These are phyloP conservation scores for Malus hybrid DNA, from an alignment of 331 rosid genomes.

Conservation along the genomic window DNA sequence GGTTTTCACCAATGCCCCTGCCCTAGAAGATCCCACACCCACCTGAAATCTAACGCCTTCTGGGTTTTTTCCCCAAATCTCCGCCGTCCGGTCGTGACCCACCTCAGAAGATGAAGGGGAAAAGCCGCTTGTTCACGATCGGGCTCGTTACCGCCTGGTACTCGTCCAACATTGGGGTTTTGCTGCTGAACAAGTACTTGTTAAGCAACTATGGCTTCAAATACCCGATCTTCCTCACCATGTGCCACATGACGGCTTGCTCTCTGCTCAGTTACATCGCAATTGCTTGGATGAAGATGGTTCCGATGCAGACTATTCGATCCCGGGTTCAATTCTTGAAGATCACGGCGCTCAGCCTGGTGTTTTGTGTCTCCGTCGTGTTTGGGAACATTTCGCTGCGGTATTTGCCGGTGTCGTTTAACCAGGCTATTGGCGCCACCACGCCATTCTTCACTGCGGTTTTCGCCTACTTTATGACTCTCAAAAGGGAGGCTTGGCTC, in stretches of 20 bases:
- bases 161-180: constrained; percentile 80
- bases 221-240: constrained; percentile 81
- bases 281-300: constrained; percentile 73
- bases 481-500: constrained; percentile 67
- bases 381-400: constrained; percentile 77
- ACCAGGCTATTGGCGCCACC: constrained; percentile 88
- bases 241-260: constrained; percentile 93
- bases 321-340: constrained; percentile 71
- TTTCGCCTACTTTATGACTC: constrained; percentile 68
- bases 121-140: constrained; percentile 64
- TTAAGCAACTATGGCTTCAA: constrained; percentile 78
- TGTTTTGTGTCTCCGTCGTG: constrained; percentile 83
- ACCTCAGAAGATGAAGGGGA: constrained; percentile 49
- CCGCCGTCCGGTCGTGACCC: constrained; percentile 33
- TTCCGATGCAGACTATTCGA: constrained; percentile 71
- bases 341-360: constrained; percentile 64
- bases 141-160: constrained; percentile 69
- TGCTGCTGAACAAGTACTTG: constrained; percentile 75
- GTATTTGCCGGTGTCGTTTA: constrained; percentile 82
- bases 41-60: background rate
- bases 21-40: constrained; percentile 37
- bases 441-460: constrained; percentile 85
- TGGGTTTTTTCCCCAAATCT: background rate
- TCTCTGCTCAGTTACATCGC: constrained; percentile 75
- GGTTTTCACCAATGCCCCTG: constrained; percentile 26